Conservation (phyloP, 305 asterid genomes). For the Fraxinus floribunda region DNA sequence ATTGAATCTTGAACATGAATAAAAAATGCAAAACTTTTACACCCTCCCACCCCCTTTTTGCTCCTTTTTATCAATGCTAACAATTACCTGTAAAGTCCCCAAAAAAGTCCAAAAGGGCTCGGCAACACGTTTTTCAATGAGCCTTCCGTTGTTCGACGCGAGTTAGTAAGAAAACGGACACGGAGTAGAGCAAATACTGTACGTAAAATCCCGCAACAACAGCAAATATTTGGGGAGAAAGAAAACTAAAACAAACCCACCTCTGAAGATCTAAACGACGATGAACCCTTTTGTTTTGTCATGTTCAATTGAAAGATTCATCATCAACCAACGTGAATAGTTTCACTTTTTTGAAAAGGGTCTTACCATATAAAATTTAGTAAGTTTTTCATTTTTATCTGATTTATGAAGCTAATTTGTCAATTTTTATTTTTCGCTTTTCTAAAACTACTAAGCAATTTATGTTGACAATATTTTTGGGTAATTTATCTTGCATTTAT, state of each 20-base stretch:
- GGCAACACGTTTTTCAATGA: background rate
- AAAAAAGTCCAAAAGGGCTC: background rate
- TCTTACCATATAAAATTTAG: background rate
- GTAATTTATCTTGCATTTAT: background rate
- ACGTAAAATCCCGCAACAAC: background rate
- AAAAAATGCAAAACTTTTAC: no score
- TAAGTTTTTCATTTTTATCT: background rate
- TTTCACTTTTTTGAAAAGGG: background rate
- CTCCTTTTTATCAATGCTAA: background rate
- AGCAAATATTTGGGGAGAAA: background rate
- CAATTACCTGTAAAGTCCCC: background rate
- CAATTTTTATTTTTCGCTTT: background rate
- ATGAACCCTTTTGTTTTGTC: background rate
- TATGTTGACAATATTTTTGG: background rate
- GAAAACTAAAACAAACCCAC: background rate
- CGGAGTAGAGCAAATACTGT: background rate
- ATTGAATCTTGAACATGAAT: no score
- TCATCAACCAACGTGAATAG: background rate
- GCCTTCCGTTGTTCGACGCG: background rate
- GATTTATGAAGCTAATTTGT: background rate
- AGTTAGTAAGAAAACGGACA: background rate
- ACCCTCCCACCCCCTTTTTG: no score
- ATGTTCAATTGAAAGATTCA: background rate
- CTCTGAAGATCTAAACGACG: background rate
- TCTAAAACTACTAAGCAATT: background rate